phyloP scores from a whole-genome alignment of 352 stramenopile species.

The Phytophthora hybrid region DNA sequence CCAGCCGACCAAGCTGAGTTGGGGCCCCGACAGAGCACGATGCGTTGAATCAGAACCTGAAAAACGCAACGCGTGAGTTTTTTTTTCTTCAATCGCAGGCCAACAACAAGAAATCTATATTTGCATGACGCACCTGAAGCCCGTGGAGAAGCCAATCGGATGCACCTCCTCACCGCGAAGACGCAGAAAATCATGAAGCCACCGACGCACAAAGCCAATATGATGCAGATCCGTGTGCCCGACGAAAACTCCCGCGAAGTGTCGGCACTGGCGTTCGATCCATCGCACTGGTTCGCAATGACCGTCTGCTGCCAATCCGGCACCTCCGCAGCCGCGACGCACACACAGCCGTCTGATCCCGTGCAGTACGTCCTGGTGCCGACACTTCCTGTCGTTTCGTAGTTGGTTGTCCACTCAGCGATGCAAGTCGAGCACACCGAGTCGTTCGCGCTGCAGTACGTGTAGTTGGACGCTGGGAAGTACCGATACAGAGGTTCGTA shows the following conservation, averaged over 20 bases:
- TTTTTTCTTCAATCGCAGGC: not conserved
- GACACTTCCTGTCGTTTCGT: slow-evolving; percentile 30
- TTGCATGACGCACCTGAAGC: slow-evolving; percentile 11
- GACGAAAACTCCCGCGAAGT: slow-evolving; percentile 26
- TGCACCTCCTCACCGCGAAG: slow-evolving; percentile 23
- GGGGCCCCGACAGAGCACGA: slow-evolving; percentile 23
- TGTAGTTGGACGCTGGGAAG: slow-evolving; percentile 42
- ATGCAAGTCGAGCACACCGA: slow-evolving; percentile 45
- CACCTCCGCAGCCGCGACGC: slow-evolving; percentile 47
- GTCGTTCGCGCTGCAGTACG: slow-evolving; percentile 51
- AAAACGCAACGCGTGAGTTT: not conserved
- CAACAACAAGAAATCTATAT: not conserved
- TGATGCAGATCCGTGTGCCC: slow-evolving; percentile 30
- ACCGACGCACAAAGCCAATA: slow-evolving; percentile 18
- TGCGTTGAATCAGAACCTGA: slow-evolving; percentile 6
- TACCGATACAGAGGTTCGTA: slow-evolving; percentile 38
- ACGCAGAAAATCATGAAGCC: slow-evolving; percentile 16
- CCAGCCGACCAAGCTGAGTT: slow-evolving; percentile 55
- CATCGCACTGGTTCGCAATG: slow-evolving; percentile 34
- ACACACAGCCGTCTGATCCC: slow-evolving; percentile 47
- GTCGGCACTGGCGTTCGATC: slow-evolving; percentile 15
- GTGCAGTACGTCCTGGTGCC: slow-evolving; percentile 39
- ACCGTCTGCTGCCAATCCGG: slow-evolving; percentile 32
- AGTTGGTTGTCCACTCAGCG: slow-evolving; percentile 38
- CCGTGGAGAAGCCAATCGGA: not conserved